Evolutionary conservation across 208 protist genomes (phyloP).

Genomic region (Trypanosoma vivax): DNA sequence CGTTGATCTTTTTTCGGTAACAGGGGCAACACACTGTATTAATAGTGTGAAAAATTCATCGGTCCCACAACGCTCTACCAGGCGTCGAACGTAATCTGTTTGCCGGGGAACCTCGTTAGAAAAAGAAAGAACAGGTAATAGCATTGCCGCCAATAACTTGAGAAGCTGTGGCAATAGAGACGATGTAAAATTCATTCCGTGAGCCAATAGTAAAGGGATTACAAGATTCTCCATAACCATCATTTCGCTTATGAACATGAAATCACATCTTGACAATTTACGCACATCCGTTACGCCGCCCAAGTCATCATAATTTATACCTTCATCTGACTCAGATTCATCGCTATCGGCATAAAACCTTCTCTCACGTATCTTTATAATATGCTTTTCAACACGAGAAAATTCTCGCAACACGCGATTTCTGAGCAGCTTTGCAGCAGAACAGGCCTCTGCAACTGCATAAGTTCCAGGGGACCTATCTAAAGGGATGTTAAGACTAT

Average conservation of each 20-base stretch:
- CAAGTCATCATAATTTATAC: slow-evolving; percentile 3
- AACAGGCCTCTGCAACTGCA: slow-evolving; percentile 45
- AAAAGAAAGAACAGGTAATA: slow-evolving; percentile 58
- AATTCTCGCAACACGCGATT: slow-evolving; percentile 73
- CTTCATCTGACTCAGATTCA: slow-evolving; percentile 30
- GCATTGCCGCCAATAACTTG: slow-evolving; percentile 62
- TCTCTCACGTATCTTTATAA: slow-evolving; percentile 51
- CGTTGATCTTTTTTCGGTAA: slow-evolving; percentile 56
- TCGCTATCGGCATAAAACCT: slow-evolving; percentile 47
- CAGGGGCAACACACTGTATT: slow-evolving; percentile 69
- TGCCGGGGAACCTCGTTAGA: slow-evolving; percentile 51
- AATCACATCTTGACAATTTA: slow-evolving; percentile 40
- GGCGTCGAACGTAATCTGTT: slow-evolving; percentile 47
- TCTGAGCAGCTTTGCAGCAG: slow-evolving; percentile 64
- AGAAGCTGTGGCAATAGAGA: slow-evolving; percentile 73
- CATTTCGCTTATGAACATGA: slow-evolving; percentile 74
- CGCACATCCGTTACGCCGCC: slow-evolving; percentile 4
- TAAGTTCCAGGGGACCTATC: slow-evolving; percentile 24
- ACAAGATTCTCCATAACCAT: slow-evolving; percentile 76
- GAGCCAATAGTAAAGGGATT: slow-evolving; percentile 66
- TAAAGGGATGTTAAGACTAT: slow-evolving; percentile 49
- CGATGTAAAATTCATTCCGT: slow-evolving; percentile 66
- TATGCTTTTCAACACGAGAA: slow-evolving; percentile 45
- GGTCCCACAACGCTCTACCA: slow-evolving; percentile 60
- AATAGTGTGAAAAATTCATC: slow-evolving; percentile 81